Conservation (phyloP, 352 stramenopile species). For the Pythium scleroteichum region DNA sequence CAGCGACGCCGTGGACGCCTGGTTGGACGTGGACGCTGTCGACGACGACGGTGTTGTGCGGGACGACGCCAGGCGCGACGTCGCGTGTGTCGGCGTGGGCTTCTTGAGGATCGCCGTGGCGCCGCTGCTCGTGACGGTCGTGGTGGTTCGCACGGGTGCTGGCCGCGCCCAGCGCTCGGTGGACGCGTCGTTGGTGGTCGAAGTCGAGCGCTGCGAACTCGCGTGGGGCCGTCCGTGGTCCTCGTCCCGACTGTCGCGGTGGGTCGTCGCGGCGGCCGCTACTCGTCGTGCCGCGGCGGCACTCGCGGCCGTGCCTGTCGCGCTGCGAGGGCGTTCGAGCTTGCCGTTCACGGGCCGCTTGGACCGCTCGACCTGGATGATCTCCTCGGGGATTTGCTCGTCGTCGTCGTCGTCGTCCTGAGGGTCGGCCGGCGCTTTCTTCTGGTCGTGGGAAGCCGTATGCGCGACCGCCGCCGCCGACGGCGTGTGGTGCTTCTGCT, state of each 20-base stretch:
- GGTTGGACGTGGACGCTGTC: slow-evolving; percentile 20
- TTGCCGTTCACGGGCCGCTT: slow-evolving; percentile 31
- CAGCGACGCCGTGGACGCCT: slow-evolving; percentile 26
- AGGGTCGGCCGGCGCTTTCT: slow-evolving; percentile 20
- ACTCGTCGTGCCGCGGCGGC: slow-evolving; percentile 21
- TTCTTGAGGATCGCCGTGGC: slow-evolving; percentile 36
- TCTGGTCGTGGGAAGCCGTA: background rate
- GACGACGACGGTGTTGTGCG: slow-evolving; percentile 7
- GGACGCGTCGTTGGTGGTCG: slow-evolving; percentile 43
- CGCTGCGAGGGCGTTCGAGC: slow-evolving; percentile 52
- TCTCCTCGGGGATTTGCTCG: slow-evolving; percentile 43
- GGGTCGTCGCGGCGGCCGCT: slow-evolving; percentile 15
- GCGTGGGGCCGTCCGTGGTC: background rate
- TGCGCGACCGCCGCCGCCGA: background rate
- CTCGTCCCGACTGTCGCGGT: slow-evolving; percentile 22
- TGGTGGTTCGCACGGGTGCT: slow-evolving; percentile 18
- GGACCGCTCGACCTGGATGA: slow-evolving; percentile 46
- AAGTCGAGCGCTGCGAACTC: slow-evolving; percentile 6
- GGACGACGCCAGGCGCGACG: slow-evolving; percentile 20
- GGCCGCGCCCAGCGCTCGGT: slow-evolving; percentile 51
- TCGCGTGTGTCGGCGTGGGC: slow-evolving; percentile 19
- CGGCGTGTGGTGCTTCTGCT: slow-evolving; percentile 10
- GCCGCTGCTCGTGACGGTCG: slow-evolving; percentile 32
- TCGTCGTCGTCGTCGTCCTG: slow-evolving; percentile 33
- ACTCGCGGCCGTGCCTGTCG: slow-evolving; percentile 28